phyloP scores from a whole-genome alignment of 768 basidiomycete genomes.

The Boletus reticulatus region DNA sequence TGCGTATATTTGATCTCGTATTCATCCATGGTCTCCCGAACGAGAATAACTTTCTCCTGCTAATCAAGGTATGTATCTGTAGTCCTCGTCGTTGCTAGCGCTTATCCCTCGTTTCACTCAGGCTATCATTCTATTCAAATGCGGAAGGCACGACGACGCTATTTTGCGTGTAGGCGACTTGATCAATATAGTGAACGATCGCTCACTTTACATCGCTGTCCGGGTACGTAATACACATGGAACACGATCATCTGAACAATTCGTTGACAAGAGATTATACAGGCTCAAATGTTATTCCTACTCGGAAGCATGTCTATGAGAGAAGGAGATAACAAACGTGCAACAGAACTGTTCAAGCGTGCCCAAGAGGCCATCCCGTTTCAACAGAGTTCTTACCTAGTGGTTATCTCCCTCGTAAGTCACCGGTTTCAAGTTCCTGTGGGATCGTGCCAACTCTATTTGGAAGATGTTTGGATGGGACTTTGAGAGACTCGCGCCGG shows the following conservation, averaged over 20 bases:
- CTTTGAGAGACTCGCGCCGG: constrained; percentile 4
- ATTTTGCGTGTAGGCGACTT: too few species aligned
- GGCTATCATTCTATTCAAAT: constrained; percentile 1
- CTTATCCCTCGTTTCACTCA: background rate
- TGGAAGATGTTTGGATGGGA: constrained; percentile 12
- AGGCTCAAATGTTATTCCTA: background rate
- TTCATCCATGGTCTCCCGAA: background rate
- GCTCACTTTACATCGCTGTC: too few species aligned
- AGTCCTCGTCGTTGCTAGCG: background rate
- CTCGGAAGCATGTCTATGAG: background rate
- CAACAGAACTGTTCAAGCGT: background rate
- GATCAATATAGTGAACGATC: too few species aligned
- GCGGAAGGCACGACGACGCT: background rate
- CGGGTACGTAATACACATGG: too few species aligned
- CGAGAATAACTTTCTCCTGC: constrained; percentile 3
- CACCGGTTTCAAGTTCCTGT: background rate
- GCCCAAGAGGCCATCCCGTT: background rate
- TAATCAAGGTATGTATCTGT: background rate
- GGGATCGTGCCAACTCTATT: background rate
- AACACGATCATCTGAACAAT: too few species aligned
- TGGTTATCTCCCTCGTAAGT: background rate
- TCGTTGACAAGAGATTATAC: background rate
- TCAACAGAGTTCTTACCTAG: background rate
- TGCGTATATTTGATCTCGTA: constrained; percentile 1
- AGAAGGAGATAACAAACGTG: background rate